Conservation (phyloP, 2,329 filamentous ascomycete genomes). For the Cercospora brassicicola region DNA sequence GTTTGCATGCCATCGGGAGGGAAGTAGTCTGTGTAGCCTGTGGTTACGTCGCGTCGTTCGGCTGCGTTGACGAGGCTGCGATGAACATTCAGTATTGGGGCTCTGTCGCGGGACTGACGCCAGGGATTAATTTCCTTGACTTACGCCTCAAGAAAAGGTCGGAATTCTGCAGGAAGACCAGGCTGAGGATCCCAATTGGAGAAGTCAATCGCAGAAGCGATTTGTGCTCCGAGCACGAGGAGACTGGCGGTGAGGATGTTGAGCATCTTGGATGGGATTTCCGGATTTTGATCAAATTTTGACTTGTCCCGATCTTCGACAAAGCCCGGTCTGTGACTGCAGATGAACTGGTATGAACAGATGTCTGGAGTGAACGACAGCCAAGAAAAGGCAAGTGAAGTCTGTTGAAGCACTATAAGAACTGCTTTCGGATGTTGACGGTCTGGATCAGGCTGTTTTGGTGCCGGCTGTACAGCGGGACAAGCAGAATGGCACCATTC, state of each 20-base stretch:
- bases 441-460: neutral
- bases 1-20: slow-evolving; percentile 15
- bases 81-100: neutral
- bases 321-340: too few relatives aligned
- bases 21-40: slow-evolving; percentile 19
- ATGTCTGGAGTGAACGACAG: neutral
- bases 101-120: neutral
- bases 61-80: slow-evolving; percentile 4
- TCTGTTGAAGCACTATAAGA: neutral
- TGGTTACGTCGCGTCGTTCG: slow-evolving; percentile 10
- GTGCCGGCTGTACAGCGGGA: neutral
- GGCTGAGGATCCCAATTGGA: neutral
- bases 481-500: neutral
- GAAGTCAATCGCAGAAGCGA: neutral
- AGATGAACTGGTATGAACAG: too few relatives aligned
- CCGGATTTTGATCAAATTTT: too few relatives aligned
- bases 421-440: neutral
- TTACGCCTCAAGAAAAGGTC: neutral
- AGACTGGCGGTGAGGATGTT: neutral
- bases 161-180: neutral
- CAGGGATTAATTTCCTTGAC: neutral
- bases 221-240: neutral
- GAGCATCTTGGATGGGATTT: neutral
- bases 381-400: neutral
- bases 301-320: too few relatives aligned